These are phyloP conservation scores for Candida maris DNA, from an alignment of 805 yeast genomes.

Conservation along the genomic window DNA sequence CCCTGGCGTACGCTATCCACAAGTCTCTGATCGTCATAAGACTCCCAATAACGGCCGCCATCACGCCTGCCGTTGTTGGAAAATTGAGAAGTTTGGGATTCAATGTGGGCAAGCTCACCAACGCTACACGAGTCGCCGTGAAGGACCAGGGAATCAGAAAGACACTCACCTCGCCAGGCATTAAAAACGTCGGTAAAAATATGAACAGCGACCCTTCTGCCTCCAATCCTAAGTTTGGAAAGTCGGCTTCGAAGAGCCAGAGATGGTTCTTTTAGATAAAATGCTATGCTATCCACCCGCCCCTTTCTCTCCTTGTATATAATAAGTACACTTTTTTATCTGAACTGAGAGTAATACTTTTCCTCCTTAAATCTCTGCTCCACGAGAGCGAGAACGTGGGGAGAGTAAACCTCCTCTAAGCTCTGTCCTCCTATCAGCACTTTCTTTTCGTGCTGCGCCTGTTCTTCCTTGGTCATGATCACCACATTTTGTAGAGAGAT, in stretches of 20 bases:
- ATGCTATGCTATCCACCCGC: background rate
- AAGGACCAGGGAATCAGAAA: conserved; percentile 25
- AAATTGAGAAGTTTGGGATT: conserved; percentile 74
- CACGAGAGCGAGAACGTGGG: conserved; percentile 54
- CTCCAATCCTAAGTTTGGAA: conserved; percentile 47
- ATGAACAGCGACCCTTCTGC: conserved; percentile 36
- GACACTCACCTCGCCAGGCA: conserved; percentile 23
- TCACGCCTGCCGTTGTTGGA: conserved; percentile 76
- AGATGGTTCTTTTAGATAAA: conserved; percentile 57
- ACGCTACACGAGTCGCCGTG: conserved; percentile 29
- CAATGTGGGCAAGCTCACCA: conserved; percentile 56
- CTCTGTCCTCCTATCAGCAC: conserved; percentile 67
- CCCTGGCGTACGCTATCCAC: conserved; percentile 90
- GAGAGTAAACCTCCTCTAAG: conserved; percentile 59
- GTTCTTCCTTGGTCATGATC: conserved; percentile 86
- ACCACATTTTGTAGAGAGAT: conserved; percentile 76
- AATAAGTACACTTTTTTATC: conserved; percentile 23
- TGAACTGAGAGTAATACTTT: conserved; percentile 59
- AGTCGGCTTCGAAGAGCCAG: conserved; percentile 46
- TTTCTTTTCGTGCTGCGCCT: conserved; percentile 68
- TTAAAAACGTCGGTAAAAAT: conserved; percentile 20
- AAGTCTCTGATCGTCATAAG: conserved; percentile 81
- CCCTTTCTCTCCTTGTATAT: too few species aligned
- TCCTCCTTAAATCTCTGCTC: conserved; percentile 72
- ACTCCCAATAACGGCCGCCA: conserved; percentile 86